Evolutionary conservation across 2,329 filamentous ascomycete genomes (phyloP), one percentile per base, ranked within the genome.

Genomic region (Geosmithia flava): DNA sequence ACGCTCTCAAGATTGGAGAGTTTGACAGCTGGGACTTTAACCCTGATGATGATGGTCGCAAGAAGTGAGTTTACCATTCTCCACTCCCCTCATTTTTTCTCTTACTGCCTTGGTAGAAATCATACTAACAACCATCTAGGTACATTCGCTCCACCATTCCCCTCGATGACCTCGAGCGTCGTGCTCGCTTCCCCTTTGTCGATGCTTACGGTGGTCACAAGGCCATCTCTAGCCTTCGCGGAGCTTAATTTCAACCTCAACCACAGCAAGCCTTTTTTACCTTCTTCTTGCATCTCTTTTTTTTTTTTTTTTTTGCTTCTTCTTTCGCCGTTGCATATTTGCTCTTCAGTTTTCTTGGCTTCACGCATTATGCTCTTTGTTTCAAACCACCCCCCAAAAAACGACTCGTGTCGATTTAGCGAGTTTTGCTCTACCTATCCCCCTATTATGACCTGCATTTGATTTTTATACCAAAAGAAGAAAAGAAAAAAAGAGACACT

Each of bases 1-100:
- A 77, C 41, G 87, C 90, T 0, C 72, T 96, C 53, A 85, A 80
- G 61, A 68, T 82, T 63, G 90, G 89, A 48, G 71, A 71, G 37
- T 88, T 87, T 55, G 85, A 85, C 40, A 78, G 81, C 60, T 96
- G 90, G 90, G 90, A 96, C 65, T 85, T 84, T 66, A 78, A 90
- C 67, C 88, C 88, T 0, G 67, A 74, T 3, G 80, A 86, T 54
- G 78, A 87, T 58, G 85, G 82, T 23, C 69, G 74, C 45, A 71
- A 78, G 54, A 85, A 83, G 72, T 81, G 68, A 65, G 74, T 67
- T 20, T 19, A 45, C 40, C 16, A 19, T 11, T 19, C 47, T 2
- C 30, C 16, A 30, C n/a, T n/a, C n/a, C n/a, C n/a, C n/a, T n/a
- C n/a, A n/a, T n/a, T n/a, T n/a, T n/a, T n/a, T n/a, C n/a, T n/a